phyloP scores from a whole-genome alignment of 352 stramenopile species.

The Globisporangium spiculum region DNA sequence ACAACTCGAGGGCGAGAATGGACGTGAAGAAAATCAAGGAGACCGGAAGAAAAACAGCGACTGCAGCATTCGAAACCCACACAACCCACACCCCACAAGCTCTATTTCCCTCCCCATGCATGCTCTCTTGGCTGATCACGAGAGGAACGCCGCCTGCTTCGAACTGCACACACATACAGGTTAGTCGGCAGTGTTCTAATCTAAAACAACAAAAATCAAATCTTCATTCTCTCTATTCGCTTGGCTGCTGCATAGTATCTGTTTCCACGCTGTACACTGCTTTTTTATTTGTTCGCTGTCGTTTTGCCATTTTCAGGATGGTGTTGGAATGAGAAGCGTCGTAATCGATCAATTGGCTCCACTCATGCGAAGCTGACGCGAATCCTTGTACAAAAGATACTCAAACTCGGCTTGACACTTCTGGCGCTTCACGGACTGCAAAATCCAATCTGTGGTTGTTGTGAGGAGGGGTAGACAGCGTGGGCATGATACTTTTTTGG shows the following conservation, averaged over 20 bases:
- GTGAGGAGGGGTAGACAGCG: neutral
- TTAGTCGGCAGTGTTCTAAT: constrained; percentile 13
- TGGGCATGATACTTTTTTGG: neutral
- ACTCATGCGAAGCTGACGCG: constrained; percentile 5
- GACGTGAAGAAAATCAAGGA: constrained; percentile 2
- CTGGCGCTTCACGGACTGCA: constrained; percentile 65
- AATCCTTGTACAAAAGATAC: constrained; percentile 74
- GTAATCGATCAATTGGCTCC: neutral
- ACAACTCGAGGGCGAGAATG: neutral
- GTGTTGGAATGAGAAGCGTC: neutral
- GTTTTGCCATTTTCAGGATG: neutral
- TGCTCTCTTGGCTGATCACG: constrained; percentile 18
- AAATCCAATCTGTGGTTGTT: constrained; percentile 56
- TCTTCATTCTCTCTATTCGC: constrained; percentile 16
- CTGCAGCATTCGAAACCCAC: constrained; percentile 9
- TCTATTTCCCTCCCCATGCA: constrained; percentile 12
- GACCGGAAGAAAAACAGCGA: neutral
- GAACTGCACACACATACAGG: neutral
- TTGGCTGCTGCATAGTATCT: neutral
- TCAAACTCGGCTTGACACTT: constrained; percentile 67
- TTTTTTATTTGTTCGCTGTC: neutral
- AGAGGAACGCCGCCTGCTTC: constrained; percentile 7
- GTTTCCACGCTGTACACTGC: neutral
- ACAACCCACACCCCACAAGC: constrained; percentile 1
- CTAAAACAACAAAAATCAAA: constrained; percentile 12